A percentile compares a stretch with the other conserved stretches of the same genome.
phyloP scores from a whole-genome alignment of 495 filamentous ascomycete species.

The Aspergillus hancockii region DNA sequence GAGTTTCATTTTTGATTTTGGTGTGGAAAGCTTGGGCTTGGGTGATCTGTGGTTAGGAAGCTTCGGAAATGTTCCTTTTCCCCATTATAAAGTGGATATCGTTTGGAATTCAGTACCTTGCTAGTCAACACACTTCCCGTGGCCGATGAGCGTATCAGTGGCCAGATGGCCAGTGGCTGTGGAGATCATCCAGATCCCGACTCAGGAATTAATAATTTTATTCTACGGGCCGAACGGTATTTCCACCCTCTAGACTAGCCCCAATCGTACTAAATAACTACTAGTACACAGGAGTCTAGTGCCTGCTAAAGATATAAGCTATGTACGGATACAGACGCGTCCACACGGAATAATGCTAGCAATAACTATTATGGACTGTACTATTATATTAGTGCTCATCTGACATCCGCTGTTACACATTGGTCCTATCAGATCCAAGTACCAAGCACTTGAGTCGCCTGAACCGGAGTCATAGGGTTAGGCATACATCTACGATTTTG shows the following conservation, averaged over 20 bases:
- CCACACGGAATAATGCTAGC: no score
- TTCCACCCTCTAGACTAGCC: background rate
- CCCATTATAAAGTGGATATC: background rate
- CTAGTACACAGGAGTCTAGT: no score
- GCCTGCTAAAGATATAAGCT: background rate
- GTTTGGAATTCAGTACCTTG: background rate
- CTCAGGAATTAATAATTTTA: background rate
- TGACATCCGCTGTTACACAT: background rate
- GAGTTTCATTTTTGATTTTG: background rate
- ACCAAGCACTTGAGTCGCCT: background rate
- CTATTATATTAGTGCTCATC: background rate
- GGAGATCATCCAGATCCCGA: slow-evolving; percentile 1
- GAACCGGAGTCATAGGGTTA: background rate
- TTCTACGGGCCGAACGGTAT: background rate
- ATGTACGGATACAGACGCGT: background rate
- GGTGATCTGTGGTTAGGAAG: background rate
- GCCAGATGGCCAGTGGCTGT: background rate
- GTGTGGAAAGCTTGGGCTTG: background rate
- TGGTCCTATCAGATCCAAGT: background rate
- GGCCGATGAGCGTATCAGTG: background rate
- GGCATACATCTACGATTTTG: background rate
- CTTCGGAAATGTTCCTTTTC: background rate
- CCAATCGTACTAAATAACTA: no score
- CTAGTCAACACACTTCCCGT: background rate
- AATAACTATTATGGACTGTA: background rate